These are phyloP conservation scores for Helichrysum umbraculigerum DNA, from an alignment of 129 eudicot species.

Conservation along the genomic window DNA sequence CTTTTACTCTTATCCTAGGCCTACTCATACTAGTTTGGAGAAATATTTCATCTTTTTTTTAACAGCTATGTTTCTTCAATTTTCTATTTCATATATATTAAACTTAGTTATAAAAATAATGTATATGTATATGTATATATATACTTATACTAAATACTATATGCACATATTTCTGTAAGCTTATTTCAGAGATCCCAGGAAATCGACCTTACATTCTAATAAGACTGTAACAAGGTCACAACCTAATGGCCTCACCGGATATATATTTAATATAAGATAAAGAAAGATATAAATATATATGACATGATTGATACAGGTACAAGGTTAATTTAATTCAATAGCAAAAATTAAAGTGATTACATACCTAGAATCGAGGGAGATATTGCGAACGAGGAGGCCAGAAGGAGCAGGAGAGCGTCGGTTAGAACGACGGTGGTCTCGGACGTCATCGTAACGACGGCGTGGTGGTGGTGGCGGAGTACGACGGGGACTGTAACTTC, in stretches of 20 bases:
- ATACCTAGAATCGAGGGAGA: conserved; percentile 78
- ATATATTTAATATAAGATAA: background rate
- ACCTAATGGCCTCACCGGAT: background rate
- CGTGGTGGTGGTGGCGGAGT: conserved; percentile 32
- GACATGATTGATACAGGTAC: background rate
- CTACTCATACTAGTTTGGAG: background rate
- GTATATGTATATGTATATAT: background rate
- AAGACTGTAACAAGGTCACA: background rate
- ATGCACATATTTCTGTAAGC: background rate
- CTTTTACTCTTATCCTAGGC: background rate
- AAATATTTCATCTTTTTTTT: background rate
- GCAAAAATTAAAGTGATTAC: background rate
- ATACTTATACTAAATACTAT: too few species aligned
- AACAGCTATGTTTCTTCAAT: background rate
- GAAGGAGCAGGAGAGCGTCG: conserved; percentile 72
- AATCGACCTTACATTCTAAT: background rate
- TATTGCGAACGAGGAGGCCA: conserved; percentile 93
- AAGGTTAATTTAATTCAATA: too few species aligned
- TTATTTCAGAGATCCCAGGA: background rate
- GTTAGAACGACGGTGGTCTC: conserved; percentile 39
- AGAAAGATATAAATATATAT: too few species aligned
- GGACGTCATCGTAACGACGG: conserved; percentile 54
- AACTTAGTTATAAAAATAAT: background rate
- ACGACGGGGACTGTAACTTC: conserved; percentile 59
- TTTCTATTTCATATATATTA: background rate